Percentiles rank a stretch among this genome's conserved stretches.
Conservation (phyloP, 2,329 filamentous ascomycete species). For the Fusarium sp. region DNA sequence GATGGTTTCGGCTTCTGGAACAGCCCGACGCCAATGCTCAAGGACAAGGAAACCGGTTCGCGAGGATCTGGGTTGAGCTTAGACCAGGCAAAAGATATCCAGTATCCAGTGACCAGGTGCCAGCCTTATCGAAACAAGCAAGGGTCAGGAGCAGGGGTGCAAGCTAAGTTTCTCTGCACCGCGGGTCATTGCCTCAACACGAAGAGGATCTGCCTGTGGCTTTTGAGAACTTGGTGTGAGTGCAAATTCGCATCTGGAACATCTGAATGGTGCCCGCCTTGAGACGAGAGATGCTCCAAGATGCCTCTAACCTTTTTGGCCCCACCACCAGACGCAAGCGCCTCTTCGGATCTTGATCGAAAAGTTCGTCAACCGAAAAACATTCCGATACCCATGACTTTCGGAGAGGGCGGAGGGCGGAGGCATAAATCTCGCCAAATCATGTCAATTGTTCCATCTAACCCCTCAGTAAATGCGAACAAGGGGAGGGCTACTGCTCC, state of each 20-base stretch:
- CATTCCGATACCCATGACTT: conserved; percentile 40
- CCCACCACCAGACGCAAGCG: conserved; percentile 44
- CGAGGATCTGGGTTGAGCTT: conserved; percentile 26
- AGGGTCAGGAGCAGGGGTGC: conserved; percentile 17
- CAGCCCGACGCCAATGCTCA: conserved; percentile 6
- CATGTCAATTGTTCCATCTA: conserved; percentile 27
- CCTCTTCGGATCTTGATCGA: conserved; percentile 44
- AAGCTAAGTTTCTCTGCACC: conserved; percentile 17
- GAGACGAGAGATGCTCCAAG: conserved; percentile 23
- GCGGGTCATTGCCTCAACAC: conserved; percentile 37
- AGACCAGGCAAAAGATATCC: conserved; percentile 17
- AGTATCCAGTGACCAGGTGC: not conserved
- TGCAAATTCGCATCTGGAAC: conserved; percentile 39
- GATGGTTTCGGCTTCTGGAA: conserved; percentile 24
- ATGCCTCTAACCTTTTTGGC: conserved; percentile 17
- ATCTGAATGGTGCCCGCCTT: conserved; percentile 46
- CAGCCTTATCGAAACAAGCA: conserved; percentile 33
- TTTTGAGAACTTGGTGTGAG: conserved; percentile 27
- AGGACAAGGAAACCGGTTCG: conserved; percentile 36
- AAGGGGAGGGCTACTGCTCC: conserved; percentile 31
- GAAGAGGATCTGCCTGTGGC: conserved; percentile 40
- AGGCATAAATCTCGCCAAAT: conserved; percentile 21
- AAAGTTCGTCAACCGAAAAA: conserved; percentile 34
- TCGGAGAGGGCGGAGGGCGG: conserved; percentile 1
- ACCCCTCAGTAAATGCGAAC: conserved; percentile 33